Evolutionary conservation across 192 early-diverging fungal genomes (phyloP).

Genomic region (Linnemannia hyalina): DNA sequence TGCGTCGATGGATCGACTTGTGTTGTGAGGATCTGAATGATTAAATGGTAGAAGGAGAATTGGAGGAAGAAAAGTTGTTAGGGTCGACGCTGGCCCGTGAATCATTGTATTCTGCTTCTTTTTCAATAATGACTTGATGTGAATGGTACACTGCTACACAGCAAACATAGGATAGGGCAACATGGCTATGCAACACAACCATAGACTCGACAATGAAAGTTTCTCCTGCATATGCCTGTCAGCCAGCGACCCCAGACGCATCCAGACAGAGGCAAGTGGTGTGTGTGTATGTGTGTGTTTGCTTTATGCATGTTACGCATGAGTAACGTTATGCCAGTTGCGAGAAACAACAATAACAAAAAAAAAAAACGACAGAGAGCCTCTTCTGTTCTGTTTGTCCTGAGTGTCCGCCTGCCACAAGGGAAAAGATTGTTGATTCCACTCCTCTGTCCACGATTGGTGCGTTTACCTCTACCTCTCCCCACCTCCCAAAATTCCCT

Average conservation of each 20-base stretch:
- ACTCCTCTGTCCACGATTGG: constrained; percentile 13
- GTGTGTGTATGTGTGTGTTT: background rate
- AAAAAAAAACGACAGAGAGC: background rate
- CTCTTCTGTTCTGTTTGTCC: background rate
- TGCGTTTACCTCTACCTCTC: background rate
- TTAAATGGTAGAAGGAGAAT: background rate
- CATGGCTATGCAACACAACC: constrained; percentile 10
- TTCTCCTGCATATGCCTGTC: constrained; percentile 9
- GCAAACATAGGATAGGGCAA: background rate
- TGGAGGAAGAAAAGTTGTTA: background rate
- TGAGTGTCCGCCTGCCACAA: background rate
- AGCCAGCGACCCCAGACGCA: no score
- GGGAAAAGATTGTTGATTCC: constrained; percentile 5
- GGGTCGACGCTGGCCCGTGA: background rate
- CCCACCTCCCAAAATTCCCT: background rate
- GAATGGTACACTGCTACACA: background rate
- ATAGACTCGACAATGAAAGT: background rate
- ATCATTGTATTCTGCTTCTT: background rate
- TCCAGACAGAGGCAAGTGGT: background rate
- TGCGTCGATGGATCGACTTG: constrained; percentile 44
- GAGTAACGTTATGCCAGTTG: no score
- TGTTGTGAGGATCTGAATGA: constrained; percentile 4
- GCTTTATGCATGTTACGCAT: background rate
- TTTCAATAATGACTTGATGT: background rate
- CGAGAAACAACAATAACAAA: background rate